Evolutionary conservation across 1,139 yeast species (phyloP), one percentile per base, ranked within the genome.

Genomic region (Meyerozyma elateridarum): DNA sequence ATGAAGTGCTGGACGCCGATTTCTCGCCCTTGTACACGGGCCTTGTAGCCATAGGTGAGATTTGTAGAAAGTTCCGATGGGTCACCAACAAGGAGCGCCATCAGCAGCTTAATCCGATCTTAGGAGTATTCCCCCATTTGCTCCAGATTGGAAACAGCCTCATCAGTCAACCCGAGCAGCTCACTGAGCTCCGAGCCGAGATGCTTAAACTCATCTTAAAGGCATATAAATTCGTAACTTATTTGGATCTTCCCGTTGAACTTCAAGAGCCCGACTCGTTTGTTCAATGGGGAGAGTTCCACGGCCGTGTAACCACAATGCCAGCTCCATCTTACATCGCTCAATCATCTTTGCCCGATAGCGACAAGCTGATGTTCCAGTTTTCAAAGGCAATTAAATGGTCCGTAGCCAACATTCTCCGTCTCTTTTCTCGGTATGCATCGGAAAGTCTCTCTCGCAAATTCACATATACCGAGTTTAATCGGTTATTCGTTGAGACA

Each of bases 31-130:
- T 88, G 22, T 81, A 82, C 45, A 77, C 93, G 2, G 97, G 96
- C 1, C 62, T 88, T 30, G 58, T 82, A 25, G 79, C 93, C 46
- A 69, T 89, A 37, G 64, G 81, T 20, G 96, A 89, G 51, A 69
- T 91, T 17, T 65, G 81, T 36, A 70, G 93, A 44, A 75, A 78
- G 34, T 88, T 74, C 51, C 70, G 95, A 44, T 91, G 95, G 95
- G 67, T 69, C 25, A 65, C 69, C 14, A 87, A 85, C 42, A 70
- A 64, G 6, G 70, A 69, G 21, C 70, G 95, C 47, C 61, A 63
- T 18, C 61, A 56, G 1, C 58, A 56, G 16, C 60, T 87, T 29
- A 85, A 83, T 47, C 69, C 73, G 4, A 67, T 88, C 30, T 73
- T 88, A 20, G 54, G 54, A 3, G 77, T 83, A 18, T 87, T 85